These are phyloP conservation scores for Rhodosporidiobolus odoratus DNA, from an alignment of 768 basidiomycete species.

Conservation along the genomic window DNA sequence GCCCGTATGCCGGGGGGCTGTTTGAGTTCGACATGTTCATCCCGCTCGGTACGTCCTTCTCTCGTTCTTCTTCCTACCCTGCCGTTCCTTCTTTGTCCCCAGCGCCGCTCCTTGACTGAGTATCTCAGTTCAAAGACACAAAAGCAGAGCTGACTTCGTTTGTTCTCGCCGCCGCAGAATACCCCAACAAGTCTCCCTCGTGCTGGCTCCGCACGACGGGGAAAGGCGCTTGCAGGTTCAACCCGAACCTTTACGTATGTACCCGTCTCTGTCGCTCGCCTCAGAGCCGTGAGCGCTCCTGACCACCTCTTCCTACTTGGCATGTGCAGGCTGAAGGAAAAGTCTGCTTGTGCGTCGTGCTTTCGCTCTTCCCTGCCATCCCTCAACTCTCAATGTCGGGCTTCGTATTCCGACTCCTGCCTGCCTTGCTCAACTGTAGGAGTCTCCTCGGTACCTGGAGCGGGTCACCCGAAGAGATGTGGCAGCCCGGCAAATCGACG, in stretches of 20 bases:
- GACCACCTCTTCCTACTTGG: no score
- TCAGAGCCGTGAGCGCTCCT: neutral
- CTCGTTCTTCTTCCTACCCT: neutral
- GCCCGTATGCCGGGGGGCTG: slow-evolving; percentile 64
- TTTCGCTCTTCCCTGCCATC: neutral
- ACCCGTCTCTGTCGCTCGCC: neutral
- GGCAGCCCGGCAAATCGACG: slow-evolving; percentile 54
- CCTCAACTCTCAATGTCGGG: neutral
- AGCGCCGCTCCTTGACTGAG: no score
- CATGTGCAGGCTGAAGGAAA: slow-evolving; percentile 47
- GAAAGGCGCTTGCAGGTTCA: slow-evolving; percentile 55
- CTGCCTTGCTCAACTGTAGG: neutral
- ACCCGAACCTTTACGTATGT: slow-evolving; percentile 54
- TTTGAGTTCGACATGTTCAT: slow-evolving; percentile 13
- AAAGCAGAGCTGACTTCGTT: neutral
- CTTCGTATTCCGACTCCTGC: neutral
- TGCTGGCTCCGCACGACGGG: slow-evolving; percentile 58
- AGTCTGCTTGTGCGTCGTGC: slow-evolving; percentile 54
- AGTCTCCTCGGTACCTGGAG: slow-evolving; percentile 54
- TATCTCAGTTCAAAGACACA: no score
- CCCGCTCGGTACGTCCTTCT: neutral
- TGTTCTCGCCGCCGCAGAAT: slow-evolving; percentile 42
- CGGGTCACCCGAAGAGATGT: slow-evolving; percentile 54
- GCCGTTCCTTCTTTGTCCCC: neutral
- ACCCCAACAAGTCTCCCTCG: slow-evolving; percentile 53